phyloP scores from a whole-genome alignment of 2,329 filamentous ascomycete species.

The Colletotrichum tropicale region DNA sequence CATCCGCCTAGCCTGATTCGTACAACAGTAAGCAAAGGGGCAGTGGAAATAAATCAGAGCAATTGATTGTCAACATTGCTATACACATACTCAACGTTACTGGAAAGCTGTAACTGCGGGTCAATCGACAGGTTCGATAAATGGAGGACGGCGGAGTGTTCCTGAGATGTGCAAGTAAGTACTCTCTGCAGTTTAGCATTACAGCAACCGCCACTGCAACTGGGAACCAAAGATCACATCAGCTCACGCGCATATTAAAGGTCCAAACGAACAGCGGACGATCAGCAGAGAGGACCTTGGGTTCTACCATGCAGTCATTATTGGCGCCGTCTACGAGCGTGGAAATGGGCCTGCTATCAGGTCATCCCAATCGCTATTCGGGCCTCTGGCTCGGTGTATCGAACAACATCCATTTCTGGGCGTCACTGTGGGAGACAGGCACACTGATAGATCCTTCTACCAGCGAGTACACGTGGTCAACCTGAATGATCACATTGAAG shows the following conservation, averaged over 20 bases:
- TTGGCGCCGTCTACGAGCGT: conserved; percentile 38
- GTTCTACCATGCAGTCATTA: conserved; percentile 42
- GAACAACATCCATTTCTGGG: conserved; percentile 39
- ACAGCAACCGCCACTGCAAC: background rate
- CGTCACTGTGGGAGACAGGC: conserved; percentile 35
- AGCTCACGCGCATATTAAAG: conserved; percentile 23
- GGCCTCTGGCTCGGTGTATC: conserved; percentile 40
- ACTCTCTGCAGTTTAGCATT: background rate
- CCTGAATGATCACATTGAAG: conserved; percentile 41
- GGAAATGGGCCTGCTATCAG: conserved; percentile 16
- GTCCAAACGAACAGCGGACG: conserved; percentile 42
- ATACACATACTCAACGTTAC: background rate
- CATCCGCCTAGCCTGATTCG: background rate
- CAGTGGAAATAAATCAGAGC: background rate
- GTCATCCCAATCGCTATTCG: conserved; percentile 28
- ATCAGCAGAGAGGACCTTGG: conserved; percentile 43
- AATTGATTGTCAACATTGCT: background rate
- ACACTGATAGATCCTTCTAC: conserved; percentile 40
- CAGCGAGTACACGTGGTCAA: conserved; percentile 33
- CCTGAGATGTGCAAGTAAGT: background rate
- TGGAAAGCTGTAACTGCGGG: background rate
- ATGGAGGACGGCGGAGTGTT: background rate
- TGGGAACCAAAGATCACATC: background rate
- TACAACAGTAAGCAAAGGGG: background rate
- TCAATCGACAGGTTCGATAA: background rate